Percentiles rank a stretch among this genome's conserved stretches.
These are phyloP conservation scores for Talaromyces thailandensis DNA, from an alignment of 495 filamentous ascomycete genomes.

Conservation along the genomic window DNA sequence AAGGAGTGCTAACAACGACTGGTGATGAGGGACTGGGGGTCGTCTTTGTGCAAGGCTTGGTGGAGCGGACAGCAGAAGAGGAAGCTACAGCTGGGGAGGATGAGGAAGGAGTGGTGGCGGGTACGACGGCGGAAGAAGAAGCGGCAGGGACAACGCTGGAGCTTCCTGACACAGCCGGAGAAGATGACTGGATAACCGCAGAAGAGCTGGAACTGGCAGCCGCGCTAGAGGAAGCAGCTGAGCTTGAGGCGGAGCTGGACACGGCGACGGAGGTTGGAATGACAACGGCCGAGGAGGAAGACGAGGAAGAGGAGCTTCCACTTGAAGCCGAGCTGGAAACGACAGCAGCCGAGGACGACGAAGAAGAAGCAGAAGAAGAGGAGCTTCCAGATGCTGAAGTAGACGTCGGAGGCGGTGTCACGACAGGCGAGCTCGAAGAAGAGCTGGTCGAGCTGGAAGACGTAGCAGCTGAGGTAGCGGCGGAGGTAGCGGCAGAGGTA, in stretches of 20 bases:
- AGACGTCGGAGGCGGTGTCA: neutral
- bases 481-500: conserved; percentile 10
- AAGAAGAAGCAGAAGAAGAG: neutral
- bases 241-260: conserved; percentile 7
- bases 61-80: neutral
- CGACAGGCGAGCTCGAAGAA: conserved; percentile 2
- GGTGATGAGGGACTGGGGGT: neutral
- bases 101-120: neutral
- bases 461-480: conserved; percentile 10
- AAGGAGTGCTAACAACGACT: neutral
- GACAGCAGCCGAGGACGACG: neutral
- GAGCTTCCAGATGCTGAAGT: conserved; percentile 6
- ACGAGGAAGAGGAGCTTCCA: neutral
- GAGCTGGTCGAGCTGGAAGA: conserved; percentile 5
- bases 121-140: neutral
- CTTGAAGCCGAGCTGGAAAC: neutral
- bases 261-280: neutral
- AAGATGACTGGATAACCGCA: neutral
- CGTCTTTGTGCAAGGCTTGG: neutral
- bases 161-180: neutral
- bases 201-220: neutral
- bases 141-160: neutral
- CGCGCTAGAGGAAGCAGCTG: neutral
- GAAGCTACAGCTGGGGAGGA: neutral
- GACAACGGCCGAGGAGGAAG: neutral